Evolutionary conservation across 441 rosid genomes (phyloP).

Genomic region (Erodium texanum): DNA sequence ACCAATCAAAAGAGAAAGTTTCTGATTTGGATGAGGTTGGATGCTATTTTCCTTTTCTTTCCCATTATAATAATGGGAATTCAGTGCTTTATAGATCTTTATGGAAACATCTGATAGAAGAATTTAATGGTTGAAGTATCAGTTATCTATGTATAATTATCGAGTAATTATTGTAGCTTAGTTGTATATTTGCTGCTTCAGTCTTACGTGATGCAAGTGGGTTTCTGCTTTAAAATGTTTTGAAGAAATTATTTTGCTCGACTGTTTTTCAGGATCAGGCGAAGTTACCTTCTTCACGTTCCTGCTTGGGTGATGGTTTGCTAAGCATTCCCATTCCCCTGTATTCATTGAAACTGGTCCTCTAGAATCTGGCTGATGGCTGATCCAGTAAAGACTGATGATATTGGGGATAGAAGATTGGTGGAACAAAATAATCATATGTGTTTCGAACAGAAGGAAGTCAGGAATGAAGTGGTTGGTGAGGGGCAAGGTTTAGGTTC

Average conservation of each 20-base stretch:
- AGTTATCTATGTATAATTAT: background rate
- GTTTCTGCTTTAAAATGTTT: background rate
- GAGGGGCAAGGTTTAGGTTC: constrained; percentile 33
- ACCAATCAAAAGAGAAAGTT: too few relatives aligned
- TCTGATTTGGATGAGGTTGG: background rate
- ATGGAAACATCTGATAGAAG: background rate
- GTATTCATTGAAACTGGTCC: constrained; percentile 25
- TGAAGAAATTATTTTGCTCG: background rate
- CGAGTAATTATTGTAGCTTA: background rate
- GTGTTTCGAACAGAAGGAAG: constrained; percentile 34
- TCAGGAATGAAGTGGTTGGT: constrained; percentile 29
- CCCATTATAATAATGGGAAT: background rate
- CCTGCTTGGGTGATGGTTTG: constrained; percentile 11
- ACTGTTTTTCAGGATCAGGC: background rate
- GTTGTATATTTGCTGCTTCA: background rate
- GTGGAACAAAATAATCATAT: constrained; percentile 9
- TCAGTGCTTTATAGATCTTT: background rate
- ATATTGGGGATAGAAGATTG: constrained; percentile 7
- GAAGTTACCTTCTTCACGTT: background rate
- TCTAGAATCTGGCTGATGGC: constrained; percentile 33
- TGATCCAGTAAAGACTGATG: constrained; percentile 26
- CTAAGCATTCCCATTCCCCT: background rate
- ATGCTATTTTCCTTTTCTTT: background rate
- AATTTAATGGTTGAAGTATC: constrained; percentile 1
- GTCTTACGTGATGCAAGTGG: background rate